Percentiles rank a stretch among this genome's conserved stretches.
Evolutionary conservation across 176 grass and related monocot genomes (phyloP).

Genomic region (Echinochloa phyllopogon): DNA sequence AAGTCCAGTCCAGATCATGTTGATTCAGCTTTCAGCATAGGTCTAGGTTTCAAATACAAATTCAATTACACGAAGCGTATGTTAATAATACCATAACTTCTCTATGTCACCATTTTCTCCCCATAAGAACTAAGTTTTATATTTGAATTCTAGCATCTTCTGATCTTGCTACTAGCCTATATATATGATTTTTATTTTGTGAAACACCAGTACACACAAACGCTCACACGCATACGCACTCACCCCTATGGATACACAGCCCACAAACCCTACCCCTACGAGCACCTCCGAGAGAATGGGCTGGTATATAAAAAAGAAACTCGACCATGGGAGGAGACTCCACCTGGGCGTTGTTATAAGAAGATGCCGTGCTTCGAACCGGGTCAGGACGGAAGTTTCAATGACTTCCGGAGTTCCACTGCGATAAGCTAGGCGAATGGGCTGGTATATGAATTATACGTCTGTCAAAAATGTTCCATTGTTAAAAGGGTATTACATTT

Average conservation of each 20-base stretch:
- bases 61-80: neutral
- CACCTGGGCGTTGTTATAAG: no score
- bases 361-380: no score
- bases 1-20: neutral
- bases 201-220: no score
- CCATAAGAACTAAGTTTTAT: neutral
- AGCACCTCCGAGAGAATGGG: no score
- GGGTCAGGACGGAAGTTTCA: no score
- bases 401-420: no score
- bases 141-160: neutral
- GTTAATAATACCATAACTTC: neutral
- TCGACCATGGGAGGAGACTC: no score
- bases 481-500: neutral
- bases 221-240: no score
- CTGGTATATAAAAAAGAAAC: no score
- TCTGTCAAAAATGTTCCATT: neutral
- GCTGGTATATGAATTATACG: neutral
- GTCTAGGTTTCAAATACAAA: slow-evolving; percentile 1
- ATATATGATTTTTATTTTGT: neutral
- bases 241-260: no score
- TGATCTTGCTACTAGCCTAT: neutral
- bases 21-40: neutral
- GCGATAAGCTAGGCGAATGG: no score
- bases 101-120: neutral
- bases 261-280: no score